phyloP scores from a whole-genome alignment of 768 basidiomycete species.

The Suillus lakei region DNA sequence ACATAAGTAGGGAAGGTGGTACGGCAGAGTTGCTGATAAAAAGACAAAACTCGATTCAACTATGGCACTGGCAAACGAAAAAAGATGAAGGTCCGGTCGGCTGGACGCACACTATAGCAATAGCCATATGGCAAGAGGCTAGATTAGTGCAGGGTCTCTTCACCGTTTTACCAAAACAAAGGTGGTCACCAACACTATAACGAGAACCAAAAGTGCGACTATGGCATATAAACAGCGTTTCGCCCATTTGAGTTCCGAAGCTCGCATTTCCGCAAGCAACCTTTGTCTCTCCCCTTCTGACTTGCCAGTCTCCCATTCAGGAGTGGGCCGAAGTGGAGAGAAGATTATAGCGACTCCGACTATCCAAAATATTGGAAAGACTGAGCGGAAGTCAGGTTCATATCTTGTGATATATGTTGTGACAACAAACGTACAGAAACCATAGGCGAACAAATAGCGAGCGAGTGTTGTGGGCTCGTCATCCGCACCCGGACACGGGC shows the following conservation, averaged over 20 bases:
- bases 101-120: neutral
- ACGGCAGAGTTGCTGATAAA: neutral
- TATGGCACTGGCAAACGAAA: neutral
- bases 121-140: neutral
- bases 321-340: constrained; percentile 52
- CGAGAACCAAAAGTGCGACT: constrained; percentile 45
- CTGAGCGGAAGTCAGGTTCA: constrained; percentile 32
- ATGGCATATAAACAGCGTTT: constrained; percentile 59
- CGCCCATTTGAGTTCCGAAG: constrained; percentile 60
- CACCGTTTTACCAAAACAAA: constrained; percentile 28
- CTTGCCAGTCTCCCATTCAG: constrained; percentile 61
- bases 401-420: constrained; percentile 9
- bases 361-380: constrained; percentile 68
- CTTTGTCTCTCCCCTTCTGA: constrained; percentile 53
- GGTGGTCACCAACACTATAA: constrained; percentile 33
- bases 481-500: constrained; percentile 26
- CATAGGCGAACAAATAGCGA: constrained; percentile 65
- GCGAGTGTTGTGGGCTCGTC: constrained; percentile 60
- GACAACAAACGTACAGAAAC: constrained; percentile 52
- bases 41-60: neutral
- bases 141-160: constrained; percentile 17
- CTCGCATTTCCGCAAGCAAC: constrained; percentile 52
- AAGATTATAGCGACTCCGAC: constrained; percentile 60
- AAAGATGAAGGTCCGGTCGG: neutral
- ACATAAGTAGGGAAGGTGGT: neutral